Evolutionary conservation across 78 protist species (phyloP), one percentile per base, ranked within the genome.

Genomic region (Ministeria vibrans): DNA sequence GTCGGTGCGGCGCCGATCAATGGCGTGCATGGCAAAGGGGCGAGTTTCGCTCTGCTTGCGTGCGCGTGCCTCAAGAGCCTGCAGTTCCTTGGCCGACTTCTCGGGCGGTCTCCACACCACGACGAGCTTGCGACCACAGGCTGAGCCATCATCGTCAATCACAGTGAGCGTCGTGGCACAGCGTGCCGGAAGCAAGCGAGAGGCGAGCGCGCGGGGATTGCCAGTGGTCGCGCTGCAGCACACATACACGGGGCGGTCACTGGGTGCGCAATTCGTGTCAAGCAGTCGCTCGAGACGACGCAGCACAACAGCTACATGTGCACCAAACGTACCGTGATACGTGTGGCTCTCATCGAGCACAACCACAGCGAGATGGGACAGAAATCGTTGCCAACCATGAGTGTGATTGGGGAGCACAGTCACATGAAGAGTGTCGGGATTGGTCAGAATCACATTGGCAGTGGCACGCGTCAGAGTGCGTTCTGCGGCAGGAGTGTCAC

Each of bases 381-480:
- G 3, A 55, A 81, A 2, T 0, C 5, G 42, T 11, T 53, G 63
- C 66, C 81, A 68, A 78, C 78, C 53, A 1, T 42, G 62, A 15
- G 42, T 39, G 76, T 86, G 90, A 2, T 28, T 20, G 55, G 82
- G 78, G 43, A 87, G 72, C 28, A 87, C 5, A 5, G 63, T 11
- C 30, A 30, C 49, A 42, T 87, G 91, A 0, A 87, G 59, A 84
- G 73, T 82, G 82, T 87, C 91, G 1, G 91, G 91, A 32, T 87
- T 87, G 36, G 87, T 73, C 38, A 87, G 74, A 25, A 87, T 25
- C 20, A 87, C 45, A 28, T 55, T 45, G 9, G 66, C 36, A 23
- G 23, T 23, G 22, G 34, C 75, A 15, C 88, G 83, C 25, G 42
- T 25, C 25, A 0, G 34, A 25, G 0, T 28, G 3, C 85, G 84